phyloP scores from a whole-genome alignment of 2,329 filamentous ascomycete species.

The Coniochaeta ligniaria region DNA sequence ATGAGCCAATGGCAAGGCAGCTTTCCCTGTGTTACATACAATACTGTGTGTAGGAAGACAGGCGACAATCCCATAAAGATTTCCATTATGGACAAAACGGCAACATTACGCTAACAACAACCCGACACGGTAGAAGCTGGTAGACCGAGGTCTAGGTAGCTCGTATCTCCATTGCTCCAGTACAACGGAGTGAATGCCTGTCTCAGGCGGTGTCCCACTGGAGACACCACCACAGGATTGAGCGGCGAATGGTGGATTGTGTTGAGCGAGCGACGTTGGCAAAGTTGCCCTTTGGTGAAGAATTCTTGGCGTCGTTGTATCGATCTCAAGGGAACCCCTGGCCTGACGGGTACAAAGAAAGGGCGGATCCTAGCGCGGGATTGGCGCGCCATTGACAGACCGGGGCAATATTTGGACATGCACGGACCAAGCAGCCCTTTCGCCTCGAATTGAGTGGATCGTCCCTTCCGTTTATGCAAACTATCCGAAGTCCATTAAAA shows the following conservation, averaged over 20 bases:
- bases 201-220: neutral
- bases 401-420: neutral
- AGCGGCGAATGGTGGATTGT: neutral
- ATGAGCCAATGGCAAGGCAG: neutral
- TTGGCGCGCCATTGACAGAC: neutral
- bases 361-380: neutral
- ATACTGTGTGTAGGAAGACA: neutral
- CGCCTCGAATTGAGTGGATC: neutral
- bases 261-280: neutral
- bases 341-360: neutral
- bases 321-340: slow-evolving; percentile 8
- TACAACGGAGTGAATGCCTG: neutral
- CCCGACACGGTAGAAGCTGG: neutral
- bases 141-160: neutral
- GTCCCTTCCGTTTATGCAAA: neutral
- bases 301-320: neutral
- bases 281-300: neutral
- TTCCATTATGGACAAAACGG: neutral
- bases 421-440: neutral
- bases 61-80: neutral
- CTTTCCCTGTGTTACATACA: slow-evolving; percentile 3
- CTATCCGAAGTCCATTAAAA: neutral
- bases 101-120: neutral
- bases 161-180: neutral
- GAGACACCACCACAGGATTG: neutral